Evolutionary conservation across 2,329 filamentous ascomycete genomes (phyloP), one percentile per base, ranked within the genome.

Genomic region (Phialophora tarda): DNA sequence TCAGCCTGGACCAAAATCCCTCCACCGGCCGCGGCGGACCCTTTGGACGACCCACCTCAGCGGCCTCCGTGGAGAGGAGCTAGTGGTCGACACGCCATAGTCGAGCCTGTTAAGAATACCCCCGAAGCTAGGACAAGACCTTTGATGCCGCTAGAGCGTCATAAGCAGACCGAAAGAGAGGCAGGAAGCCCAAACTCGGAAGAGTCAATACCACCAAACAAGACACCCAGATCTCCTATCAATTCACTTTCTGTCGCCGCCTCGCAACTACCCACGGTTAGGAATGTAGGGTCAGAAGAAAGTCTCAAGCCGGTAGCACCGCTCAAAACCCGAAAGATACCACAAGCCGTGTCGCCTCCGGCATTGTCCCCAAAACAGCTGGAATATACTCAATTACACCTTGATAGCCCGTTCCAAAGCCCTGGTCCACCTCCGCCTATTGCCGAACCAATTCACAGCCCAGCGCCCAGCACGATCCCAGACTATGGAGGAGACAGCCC

Each of bases 21-120:
- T 30, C 65, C 65, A 71, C 77, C 74, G 69, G 80, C 74, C 12
- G 79, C 60, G 74, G 24, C 77, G 76, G 70, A 73, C 79, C 75
- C 72, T 67, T 77, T 81, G 61, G 80, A 83, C 28, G 80, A 74
- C 59, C 86, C 88, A 4, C 83, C 71, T 47, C 65, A 74, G 53
- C 77, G 77, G 51, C 78, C 81, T 61, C 81, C 88, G 64, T 93
- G 91, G 91, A 89, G 88, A 72, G 90, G 90, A 21, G 87, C 88
- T 44, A 92, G 88, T 75, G 91, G 91, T 30, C 86, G 90, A 70
- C 83, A 84, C 50, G 81, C 85, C 41, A 82, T 91, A 63, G 84
- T 91, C 38, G 83, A 84, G 53, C 88, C 89, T 3, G 84, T 91
- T 44, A 84, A 82, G 73, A 89, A 91, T 74, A 85, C 86, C 41